phyloP scores from a whole-genome alignment of 2,329 filamentous ascomycete species.

The Diaporthe nobilis region DNA sequence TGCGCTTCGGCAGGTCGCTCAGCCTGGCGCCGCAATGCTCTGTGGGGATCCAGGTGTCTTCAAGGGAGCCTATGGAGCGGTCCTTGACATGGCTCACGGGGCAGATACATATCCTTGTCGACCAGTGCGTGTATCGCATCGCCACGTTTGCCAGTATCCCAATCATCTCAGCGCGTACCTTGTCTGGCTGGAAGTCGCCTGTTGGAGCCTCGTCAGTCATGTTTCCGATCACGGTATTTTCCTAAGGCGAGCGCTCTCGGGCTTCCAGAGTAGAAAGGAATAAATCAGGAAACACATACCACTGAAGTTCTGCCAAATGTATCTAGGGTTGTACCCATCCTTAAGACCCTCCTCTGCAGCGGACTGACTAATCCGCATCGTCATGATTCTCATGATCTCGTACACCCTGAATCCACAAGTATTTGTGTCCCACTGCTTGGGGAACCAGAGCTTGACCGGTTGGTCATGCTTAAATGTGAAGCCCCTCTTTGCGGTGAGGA shows the following conservation, averaged over 20 bases:
- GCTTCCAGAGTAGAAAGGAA: background rate
- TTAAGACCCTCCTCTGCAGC: background rate
- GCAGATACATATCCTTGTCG: background rate
- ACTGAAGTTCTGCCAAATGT: background rate
- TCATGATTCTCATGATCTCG: background rate
- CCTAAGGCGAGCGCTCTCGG: background rate
- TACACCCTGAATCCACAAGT: background rate
- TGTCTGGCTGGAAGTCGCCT: slow-evolving; percentile 1
- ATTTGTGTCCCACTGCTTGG: background rate
- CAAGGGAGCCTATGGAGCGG: background rate
- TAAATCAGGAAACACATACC: background rate
- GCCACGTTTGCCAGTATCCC: background rate
- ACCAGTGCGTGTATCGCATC: background rate
- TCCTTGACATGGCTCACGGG: background rate
- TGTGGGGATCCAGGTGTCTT: background rate
- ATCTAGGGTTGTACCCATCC: background rate
- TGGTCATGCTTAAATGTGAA: background rate
- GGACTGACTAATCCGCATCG: background rate
- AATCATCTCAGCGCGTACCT: slow-evolving; percentile 6
- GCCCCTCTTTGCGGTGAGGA: background rate
- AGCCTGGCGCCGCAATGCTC: background rate
- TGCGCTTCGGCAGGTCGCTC: background rate
- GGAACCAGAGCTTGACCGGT: background rate
- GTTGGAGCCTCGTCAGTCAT: background rate
- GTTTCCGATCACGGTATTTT: no score